These are phyloP conservation scores for Beauveria brongniartii DNA, from an alignment of 2,329 filamentous ascomycete genomes.

Conservation along the genomic window DNA sequence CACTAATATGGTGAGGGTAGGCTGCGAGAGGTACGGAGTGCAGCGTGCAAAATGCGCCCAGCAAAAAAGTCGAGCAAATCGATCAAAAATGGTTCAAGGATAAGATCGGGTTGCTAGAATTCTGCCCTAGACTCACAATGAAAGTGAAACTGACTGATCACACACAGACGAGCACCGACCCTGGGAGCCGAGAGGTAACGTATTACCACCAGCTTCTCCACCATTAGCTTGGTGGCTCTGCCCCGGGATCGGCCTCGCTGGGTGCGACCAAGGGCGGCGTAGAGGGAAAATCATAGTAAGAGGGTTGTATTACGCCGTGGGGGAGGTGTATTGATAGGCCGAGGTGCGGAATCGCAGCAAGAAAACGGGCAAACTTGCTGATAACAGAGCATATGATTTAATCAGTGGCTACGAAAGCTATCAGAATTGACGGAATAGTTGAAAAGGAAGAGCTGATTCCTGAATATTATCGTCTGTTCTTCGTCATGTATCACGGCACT, in stretches of 20 bases:
- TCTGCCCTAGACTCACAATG: too few relatives aligned
- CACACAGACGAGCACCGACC: background rate
- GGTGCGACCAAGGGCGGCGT: background rate
- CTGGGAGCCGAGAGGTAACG: background rate
- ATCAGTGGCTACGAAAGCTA: background rate
- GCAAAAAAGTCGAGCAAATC: too few relatives aligned
- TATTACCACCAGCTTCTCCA: background rate
- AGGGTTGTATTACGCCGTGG: background rate
- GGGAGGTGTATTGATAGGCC: background rate
- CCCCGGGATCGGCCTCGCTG: conserved; percentile 8
- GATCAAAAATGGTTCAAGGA: too few relatives aligned
- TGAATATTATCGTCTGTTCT: background rate
- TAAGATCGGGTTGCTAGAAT: too few relatives aligned
- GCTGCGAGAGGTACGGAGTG: background rate
- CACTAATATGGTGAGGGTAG: background rate
- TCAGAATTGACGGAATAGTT: too few relatives aligned
- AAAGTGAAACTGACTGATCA: too few relatives aligned
- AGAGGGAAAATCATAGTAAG: background rate
- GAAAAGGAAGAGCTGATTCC: background rate
- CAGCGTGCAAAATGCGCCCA: too few relatives aligned
- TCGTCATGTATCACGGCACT: background rate
- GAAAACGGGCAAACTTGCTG: background rate
- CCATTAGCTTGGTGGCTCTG: background rate
- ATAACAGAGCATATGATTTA: background rate
- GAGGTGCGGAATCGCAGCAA: background rate